These are phyloP conservation scores for Lasiosphaeriaceae sp. DNA, from an alignment of 495 filamentous ascomycete species.

Conservation along the genomic window DNA sequence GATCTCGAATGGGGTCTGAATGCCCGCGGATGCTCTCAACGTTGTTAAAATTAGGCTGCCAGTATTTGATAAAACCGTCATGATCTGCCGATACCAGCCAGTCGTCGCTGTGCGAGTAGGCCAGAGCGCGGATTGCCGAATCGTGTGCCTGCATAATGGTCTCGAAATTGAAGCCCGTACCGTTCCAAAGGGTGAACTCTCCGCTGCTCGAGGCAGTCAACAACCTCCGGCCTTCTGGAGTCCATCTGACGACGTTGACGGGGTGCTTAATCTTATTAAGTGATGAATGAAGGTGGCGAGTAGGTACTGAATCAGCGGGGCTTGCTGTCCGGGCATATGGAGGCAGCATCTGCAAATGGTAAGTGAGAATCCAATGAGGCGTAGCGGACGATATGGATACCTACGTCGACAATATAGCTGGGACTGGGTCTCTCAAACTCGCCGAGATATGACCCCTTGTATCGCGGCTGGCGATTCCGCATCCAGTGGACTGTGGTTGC, in stretches of 20 bases:
- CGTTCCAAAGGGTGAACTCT: constrained; percentile 98
- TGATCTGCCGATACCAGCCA: constrained; percentile 96
- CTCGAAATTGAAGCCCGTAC: constrained; percentile 98
- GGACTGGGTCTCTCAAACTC: constrained; percentile 80
- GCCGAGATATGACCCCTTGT: constrained; percentile 59
- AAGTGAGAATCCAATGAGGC: background rate
- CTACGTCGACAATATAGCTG: constrained; percentile 85
- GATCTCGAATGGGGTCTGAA: constrained; percentile 78
- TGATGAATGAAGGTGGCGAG: constrained; percentile 88
- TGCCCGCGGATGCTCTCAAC: constrained; percentile 92
- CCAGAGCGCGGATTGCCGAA: constrained; percentile 78
- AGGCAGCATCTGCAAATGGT: constrained; percentile 68
- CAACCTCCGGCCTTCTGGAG: constrained; percentile 85
- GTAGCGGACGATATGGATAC: constrained; percentile 25
- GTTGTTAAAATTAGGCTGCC: constrained; percentile 99
- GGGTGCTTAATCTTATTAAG: constrained; percentile 97
- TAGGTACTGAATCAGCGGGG: constrained; percentile 78
- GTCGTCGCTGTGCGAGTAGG: constrained; percentile 91
- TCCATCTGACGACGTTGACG: constrained; percentile 97
- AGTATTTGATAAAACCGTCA: constrained; percentile 94
- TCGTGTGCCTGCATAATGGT: constrained; percentile 99
- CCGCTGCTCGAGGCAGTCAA: constrained; percentile 93
- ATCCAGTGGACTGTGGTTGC: constrained; percentile 91
- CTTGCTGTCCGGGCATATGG: constrained; percentile 67
- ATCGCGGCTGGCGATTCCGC: constrained; percentile 75